Conservation (phyloP, 768 basidiomycete genomes). For the Amanita polypyramis region DNA sequence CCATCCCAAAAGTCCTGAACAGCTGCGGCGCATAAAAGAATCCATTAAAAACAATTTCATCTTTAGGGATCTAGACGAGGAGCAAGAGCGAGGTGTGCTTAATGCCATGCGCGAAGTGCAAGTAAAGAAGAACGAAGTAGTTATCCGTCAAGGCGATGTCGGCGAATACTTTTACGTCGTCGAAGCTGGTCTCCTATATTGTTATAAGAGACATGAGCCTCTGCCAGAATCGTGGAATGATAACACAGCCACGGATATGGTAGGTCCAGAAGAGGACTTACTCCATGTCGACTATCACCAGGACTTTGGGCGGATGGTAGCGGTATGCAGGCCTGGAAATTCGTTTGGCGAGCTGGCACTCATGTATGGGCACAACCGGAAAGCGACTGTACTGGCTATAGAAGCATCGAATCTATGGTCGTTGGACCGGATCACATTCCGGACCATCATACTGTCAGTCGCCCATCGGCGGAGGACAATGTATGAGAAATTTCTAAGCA, state of each 20-base stretch:
- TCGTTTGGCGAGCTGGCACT: conserved; percentile 95
- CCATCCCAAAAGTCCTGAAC: conserved; percentile 71
- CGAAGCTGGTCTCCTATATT: conserved; percentile 77
- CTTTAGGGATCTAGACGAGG: conserved; percentile 94
- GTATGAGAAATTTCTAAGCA: conserved; percentile 95
- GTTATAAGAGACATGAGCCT: conserved; percentile 67
- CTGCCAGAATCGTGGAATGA: conserved; percentile 51
- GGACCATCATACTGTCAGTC: conserved; percentile 92
- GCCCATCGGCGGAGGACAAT: conserved; percentile 86
- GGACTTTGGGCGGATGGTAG: conserved; percentile 71
- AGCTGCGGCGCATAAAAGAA: conserved; percentile 77
- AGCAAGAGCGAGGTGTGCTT: conserved; percentile 87
- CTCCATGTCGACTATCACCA: conserved; percentile 57
- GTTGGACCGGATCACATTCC: conserved; percentile 95
- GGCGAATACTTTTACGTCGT: conserved; percentile 98
- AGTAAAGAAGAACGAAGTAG: conserved; percentile 66
- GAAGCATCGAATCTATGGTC: conserved; percentile 85
- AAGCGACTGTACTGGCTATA: conserved; percentile 85
- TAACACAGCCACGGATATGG: conserved; percentile 24
- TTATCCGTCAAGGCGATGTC: conserved; percentile 94
- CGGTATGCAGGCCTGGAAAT: conserved; percentile 72
- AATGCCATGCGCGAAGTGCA: conserved; percentile 90
- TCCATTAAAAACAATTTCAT: conserved; percentile 87
- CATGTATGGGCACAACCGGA: conserved; percentile 96
- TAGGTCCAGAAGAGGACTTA: conserved; percentile 41